Evolutionary conservation across 2,329 filamentous ascomycete genomes (phyloP).

Genomic region (Xylaria sp.): DNA sequence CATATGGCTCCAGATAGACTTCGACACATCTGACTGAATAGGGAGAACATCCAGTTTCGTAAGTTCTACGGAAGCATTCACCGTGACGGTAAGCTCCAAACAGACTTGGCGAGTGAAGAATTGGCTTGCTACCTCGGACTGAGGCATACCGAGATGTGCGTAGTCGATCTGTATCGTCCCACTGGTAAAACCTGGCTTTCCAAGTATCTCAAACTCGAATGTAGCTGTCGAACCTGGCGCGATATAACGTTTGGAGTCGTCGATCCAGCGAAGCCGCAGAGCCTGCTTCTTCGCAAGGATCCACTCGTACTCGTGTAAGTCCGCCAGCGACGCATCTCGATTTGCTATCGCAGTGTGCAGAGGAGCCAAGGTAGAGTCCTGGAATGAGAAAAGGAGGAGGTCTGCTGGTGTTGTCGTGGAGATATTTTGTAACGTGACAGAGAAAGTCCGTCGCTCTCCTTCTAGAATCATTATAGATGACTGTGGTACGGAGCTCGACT

Average conservation of each 20-base stretch:
- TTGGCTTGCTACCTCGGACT: slow-evolving; percentile 61
- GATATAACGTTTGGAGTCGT: slow-evolving; percentile 55
- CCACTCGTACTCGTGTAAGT: slow-evolving; percentile 81
- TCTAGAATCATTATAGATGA: slow-evolving; percentile 89
- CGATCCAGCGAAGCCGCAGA: slow-evolving; percentile 48
- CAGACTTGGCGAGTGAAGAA: slow-evolving; percentile 83
- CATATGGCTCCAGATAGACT: slow-evolving; percentile 50
- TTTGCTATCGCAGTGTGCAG: slow-evolving; percentile 69
- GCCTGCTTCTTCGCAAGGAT: slow-evolving; percentile 71
- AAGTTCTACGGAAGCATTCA: slow-evolving; percentile 85
- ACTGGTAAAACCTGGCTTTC: slow-evolving; percentile 76
- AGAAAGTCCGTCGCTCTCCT: slow-evolving; percentile 75
- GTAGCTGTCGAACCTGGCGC: slow-evolving; percentile 60
- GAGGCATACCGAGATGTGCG: slow-evolving; percentile 66
- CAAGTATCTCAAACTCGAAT: slow-evolving; percentile 79
- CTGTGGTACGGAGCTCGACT: slow-evolving; percentile 72
- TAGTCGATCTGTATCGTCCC: slow-evolving; percentile 83
- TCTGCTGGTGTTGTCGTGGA: slow-evolving; percentile 68
- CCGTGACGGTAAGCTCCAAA: slow-evolving; percentile 77
- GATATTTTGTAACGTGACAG: slow-evolving; percentile 72
- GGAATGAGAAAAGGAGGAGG: slow-evolving; percentile 80
- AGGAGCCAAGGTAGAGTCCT: slow-evolving; percentile 77
- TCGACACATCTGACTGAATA: slow-evolving; percentile 61
- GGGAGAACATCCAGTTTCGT: slow-evolving; percentile 73
- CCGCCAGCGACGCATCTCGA: slow-evolving; percentile 70